A percentile compares a stretch with the other conserved stretches of the same genome.
Evolutionary conservation across 352 stramenopile species (phyloP).

Genomic region (Phytophthora pluvialis): DNA sequence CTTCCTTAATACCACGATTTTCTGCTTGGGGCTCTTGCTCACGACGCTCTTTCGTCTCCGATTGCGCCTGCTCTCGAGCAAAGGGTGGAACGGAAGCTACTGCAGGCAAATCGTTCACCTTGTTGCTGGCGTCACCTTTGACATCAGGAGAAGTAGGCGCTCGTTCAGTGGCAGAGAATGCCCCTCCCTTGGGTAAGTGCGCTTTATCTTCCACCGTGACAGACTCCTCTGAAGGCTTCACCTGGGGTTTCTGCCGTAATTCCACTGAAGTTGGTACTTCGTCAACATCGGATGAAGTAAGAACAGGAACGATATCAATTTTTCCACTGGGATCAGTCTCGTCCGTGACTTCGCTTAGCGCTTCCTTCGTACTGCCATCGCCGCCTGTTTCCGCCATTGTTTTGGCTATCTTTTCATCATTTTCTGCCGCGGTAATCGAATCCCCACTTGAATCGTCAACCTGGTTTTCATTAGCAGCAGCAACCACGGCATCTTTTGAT

Average conservation of each 20-base stretch:
- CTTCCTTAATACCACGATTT: constrained; percentile 2
- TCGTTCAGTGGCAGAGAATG: constrained; percentile 1
- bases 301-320: neutral
- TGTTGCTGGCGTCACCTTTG: constrained; percentile 5
- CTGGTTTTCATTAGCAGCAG: neutral
- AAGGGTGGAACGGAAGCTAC: neutral
- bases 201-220: constrained; percentile 1
- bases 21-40: neutral
- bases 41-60: neutral
- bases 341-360: neutral
- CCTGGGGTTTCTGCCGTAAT: neutral
- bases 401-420: constrained; percentile 5
- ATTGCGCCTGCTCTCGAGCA: neutral
- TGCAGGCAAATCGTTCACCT: neutral
- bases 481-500: neutral
- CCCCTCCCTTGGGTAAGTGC: neutral
- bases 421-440: neutral
- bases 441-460: neutral
- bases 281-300: neutral
- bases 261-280: neutral
- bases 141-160: neutral
- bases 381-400: constrained; percentile 3
- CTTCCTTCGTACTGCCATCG: neutral
- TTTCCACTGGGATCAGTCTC: neutral
- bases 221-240: constrained; percentile 6